Base-by-base conservation (phyloP, 441 rosid genomes). In the Brassica hybrid region DNA sequence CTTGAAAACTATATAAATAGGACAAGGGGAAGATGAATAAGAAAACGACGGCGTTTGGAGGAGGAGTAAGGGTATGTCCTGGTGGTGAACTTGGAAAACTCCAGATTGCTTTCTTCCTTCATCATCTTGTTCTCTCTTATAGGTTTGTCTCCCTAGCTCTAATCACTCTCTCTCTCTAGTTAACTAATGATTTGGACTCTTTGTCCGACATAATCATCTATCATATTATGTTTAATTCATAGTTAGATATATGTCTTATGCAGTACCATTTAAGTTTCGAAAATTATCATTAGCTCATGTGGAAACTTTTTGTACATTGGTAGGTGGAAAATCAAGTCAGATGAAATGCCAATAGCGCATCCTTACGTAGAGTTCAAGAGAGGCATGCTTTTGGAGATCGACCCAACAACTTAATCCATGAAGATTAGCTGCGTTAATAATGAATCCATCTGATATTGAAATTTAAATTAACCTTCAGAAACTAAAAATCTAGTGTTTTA, bases 1-100 rank as follows among this genome's bases (percentile, higher is more conserved):
- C 14, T 2, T 3, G n/a, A 59, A 67, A 36, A 56, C 1, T 1
- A 60, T 16, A 38, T 17, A 58, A 38, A 52, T 13, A 74, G 70
- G 87, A 89, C 82, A 85, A 90, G 58, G 84, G 86, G 61, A 86
- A 69, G 74, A 85, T 78, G 66, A 70, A 67, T 76, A 89, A 75
- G 80, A 92, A 84, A 43, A 85, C 90, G 76, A 90, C 79, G 80
- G 89, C 96, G 21, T 92, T 90, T 78, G 98, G 97, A 70, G 98
- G 98, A 71, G 98, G 98, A 73, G 75, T 84, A 50, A 71, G 97
- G 71, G 80, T 88, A 6, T 94, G 97, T 72, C 97, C 98, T 14
- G 98, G 97, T 36, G 87, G 86, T 52, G 96, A 92, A 59, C 88
- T 94, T 43, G 96, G 94, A 69, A 88, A 85, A 83, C 83, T 90